These are phyloP conservation scores for Chlorencoelia australis DNA, from an alignment of 2,329 filamentous ascomycete genomes.

Conservation along the genomic window DNA sequence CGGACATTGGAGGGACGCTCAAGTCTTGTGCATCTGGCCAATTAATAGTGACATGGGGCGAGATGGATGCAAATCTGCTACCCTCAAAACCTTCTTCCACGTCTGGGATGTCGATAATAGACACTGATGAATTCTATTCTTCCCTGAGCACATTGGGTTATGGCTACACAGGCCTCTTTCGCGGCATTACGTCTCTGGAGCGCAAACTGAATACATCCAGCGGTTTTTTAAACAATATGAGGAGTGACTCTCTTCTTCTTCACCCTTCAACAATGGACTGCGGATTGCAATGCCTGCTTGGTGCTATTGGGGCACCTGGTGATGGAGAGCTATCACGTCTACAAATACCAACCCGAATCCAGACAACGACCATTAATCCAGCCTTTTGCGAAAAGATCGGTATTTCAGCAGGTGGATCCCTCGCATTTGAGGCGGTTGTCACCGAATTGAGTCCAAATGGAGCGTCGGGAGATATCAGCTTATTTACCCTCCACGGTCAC, in stretches of 20 bases:
- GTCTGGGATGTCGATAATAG: constrained; percentile 3
- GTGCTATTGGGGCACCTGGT: constrained; percentile 13
- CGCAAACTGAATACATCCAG: constrained; percentile 7
- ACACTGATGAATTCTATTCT: constrained; percentile 10
- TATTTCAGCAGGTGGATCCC: no score
- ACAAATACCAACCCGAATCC: constrained; percentile 17
- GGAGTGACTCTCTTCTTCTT: constrained; percentile 23
- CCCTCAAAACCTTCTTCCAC: background rate
- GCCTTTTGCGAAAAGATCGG: constrained; percentile 4
- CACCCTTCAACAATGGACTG: constrained; percentile 47
- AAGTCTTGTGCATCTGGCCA: background rate
- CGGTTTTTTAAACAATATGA: constrained; percentile 2
- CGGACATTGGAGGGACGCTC: background rate
- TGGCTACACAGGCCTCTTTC: constrained; percentile 12
- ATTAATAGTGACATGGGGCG: background rate
- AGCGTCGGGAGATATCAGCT: constrained; percentile 2
- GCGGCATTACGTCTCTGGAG: constrained; percentile 7
- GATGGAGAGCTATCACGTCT: constrained; percentile 16
- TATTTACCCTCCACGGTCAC: constrained; percentile 1
- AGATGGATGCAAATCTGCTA: background rate
- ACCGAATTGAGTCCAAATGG: no score
- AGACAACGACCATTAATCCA: constrained; percentile 16
- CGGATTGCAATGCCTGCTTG: constrained; percentile 42
- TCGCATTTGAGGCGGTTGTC: constrained; percentile 2
- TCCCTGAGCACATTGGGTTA: no score